Evolutionary conservation across 805 yeast genomes (phyloP), one percentile per base, ranked within the genome.

Genomic region (Teunomyces pallodes): DNA sequence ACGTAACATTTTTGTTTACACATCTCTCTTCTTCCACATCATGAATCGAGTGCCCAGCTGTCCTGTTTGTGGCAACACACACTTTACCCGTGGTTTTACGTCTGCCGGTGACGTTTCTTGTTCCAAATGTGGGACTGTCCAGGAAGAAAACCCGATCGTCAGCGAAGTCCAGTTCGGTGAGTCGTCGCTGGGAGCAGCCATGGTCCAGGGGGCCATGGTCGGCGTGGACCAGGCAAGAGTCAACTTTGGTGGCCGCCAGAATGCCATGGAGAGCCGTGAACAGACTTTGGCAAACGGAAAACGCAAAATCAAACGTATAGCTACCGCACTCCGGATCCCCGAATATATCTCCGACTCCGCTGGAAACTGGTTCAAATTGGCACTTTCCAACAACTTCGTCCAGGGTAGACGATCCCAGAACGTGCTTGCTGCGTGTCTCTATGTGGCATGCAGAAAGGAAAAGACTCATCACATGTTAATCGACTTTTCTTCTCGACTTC

Each of bases 391-490:
- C 54, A 91, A 90, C 62, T 94, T 94, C 64, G 98, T 94, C 20
- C 96, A 92, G 65, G 99, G 99, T n/a, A 78, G 99, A 58, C 73
- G 94, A 52, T 90, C 97, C 2, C 97, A 91, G 62, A 91, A 92
- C 62, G 98, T 94, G 3, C 83, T 91, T 47, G 96, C 97, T 0
- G 90, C 98, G 0, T 94, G 99, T 69, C 75, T 94, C 30, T 94
- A 94, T 62, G 82, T 94, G 42, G 96, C 98, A 0, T 94, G 99
- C 66, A 83, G 99, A 61, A 86, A 84, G 62, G 92, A 86, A 59
- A 80, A 82, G 64, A 91, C 98, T 0, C 94, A 87, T 57, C 97
- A 92, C 62, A 90, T 94, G 96, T 77, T 94, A 57, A 91, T 94
- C 58, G 99, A 94, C 69, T 94, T 94, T 63, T 87, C 96, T 12